These are phyloP conservation scores for Chaetoscypha palmicola DNA, from an alignment of 2,329 filamentous ascomycete genomes.

Conservation along the genomic window DNA sequence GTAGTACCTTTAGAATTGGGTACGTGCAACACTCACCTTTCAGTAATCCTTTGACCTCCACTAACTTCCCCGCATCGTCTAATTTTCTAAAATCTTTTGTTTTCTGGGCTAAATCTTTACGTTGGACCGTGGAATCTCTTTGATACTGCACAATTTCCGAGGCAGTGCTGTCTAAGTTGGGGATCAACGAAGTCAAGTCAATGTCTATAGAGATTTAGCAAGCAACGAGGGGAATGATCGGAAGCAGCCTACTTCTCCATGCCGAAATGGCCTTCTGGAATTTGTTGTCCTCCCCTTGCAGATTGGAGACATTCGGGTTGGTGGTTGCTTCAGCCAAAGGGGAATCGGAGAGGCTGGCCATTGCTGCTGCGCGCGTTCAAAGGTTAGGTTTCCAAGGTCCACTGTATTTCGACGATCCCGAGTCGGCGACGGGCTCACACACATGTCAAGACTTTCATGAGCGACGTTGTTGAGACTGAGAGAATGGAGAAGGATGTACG, in stretches of 20 bases:
- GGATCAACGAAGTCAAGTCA: slow-evolving; percentile 76
- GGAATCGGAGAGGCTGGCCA: slow-evolving; percentile 27
- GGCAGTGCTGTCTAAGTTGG: slow-evolving; percentile 84
- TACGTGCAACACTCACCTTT: slow-evolving; percentile 53
- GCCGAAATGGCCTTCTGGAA: slow-evolving; percentile 94
- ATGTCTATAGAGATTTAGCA: slow-evolving; percentile 52
- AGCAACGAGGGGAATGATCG: slow-evolving; percentile 6
- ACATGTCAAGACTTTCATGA: no score
- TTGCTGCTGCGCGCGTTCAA: background rate
- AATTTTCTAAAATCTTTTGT: slow-evolving; percentile 96
- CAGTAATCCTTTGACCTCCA: slow-evolving; percentile 80
- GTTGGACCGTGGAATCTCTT: slow-evolving; percentile 87
- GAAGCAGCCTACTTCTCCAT: slow-evolving; percentile 69
- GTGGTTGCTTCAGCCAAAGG: slow-evolving; percentile 18
- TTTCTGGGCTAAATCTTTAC: slow-evolving; percentile 97
- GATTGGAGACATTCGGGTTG: slow-evolving; percentile 8
- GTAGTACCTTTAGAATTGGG: slow-evolving; percentile 8
- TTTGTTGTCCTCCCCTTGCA: slow-evolving; percentile 66
- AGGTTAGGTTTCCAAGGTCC: background rate
- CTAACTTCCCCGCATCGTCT: slow-evolving; percentile 78
- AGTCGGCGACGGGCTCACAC: no score
- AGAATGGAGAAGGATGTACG: no score
- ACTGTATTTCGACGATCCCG: no score
- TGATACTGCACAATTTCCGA: slow-evolving; percentile 92
- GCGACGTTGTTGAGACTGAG: no score